Conservation (phyloP, 2,329 filamentous ascomycete genomes). For the Colletotrichum caudatum region DNA sequence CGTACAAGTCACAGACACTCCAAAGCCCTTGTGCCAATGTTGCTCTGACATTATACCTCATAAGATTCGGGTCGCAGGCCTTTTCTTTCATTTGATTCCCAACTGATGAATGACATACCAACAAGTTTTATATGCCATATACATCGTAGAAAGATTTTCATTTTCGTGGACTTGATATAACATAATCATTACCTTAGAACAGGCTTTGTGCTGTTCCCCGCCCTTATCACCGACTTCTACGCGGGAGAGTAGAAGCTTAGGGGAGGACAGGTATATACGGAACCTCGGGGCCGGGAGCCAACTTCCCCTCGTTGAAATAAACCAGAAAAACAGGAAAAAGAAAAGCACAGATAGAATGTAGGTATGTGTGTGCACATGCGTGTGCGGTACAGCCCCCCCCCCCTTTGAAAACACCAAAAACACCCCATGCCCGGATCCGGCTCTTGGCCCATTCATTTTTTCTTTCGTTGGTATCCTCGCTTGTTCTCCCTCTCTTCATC, state of each 20-base stretch:
- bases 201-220: conserved; percentile 25
- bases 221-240: not conserved
- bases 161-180: conserved; percentile 24
- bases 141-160: not conserved
- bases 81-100: not conserved
- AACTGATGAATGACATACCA: not conserved
- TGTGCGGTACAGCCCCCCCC: not conserved
- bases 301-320: conserved; percentile 11
- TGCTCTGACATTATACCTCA: conserved; percentile 13
- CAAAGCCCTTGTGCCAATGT: not conserved
- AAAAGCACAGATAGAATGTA: conserved; percentile 6
- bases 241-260: not conserved
- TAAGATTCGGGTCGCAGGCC: not conserved
- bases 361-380: conserved; percentile 1
- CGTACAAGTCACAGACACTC: conserved; percentile 21
- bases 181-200: conserved; percentile 36
- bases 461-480: conserved; percentile 20
- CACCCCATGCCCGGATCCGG: conserved; percentile 21
- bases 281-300: conserved; percentile 2
- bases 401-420: conserved; percentile 29
- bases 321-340: not conserved
- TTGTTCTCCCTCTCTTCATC: conserved; percentile 23
- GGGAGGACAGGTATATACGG: not conserved
- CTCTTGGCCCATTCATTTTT: conserved; percentile 23
- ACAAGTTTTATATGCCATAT: not conserved